phyloP scores from a whole-genome alignment of 164 flowering plant genomes.

The Houttuynia cordata region DNA sequence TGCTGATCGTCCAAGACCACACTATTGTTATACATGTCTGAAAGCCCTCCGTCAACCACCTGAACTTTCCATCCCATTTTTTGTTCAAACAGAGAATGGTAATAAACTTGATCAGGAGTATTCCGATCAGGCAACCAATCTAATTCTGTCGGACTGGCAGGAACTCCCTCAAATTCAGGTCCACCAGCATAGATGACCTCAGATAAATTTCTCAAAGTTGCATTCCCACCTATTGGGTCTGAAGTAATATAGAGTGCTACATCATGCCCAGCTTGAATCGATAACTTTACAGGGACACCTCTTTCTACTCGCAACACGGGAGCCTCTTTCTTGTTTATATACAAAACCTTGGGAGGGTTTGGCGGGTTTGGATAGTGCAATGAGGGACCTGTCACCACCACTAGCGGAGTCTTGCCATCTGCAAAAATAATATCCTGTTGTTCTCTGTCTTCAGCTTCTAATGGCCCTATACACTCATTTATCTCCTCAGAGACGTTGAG shows the following conservation, averaged over 20 bases:
- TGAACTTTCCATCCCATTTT: slow-evolving; percentile 98
- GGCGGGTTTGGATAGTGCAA: slow-evolving; percentile 87
- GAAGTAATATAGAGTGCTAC: slow-evolving; percentile 89
- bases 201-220: slow-evolving; percentile 57
- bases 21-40: slow-evolving; percentile 92
- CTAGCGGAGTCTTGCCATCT: slow-evolving; percentile 58
- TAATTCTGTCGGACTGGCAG: slow-evolving; percentile 70
- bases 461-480: slow-evolving; percentile 80
- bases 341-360: slow-evolving; percentile 71
- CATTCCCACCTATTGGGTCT: slow-evolving; percentile 87
- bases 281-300: slow-evolving; percentile 86
- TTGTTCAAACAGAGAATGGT: slow-evolving; percentile 56
- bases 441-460: slow-evolving; percentile 77
- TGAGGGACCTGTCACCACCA: slow-evolving; percentile 54
- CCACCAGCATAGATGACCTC: slow-evolving; percentile 90
- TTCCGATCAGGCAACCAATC: slow-evolving; percentile 84
- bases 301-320: slow-evolving; percentile 87
- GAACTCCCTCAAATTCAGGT: slow-evolving; percentile 75
- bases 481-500: slow-evolving; percentile 64
- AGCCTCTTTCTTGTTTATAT: slow-evolving; percentile 86
- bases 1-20: slow-evolving; percentile 94
- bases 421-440: slow-evolving; percentile 82
- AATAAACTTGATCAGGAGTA: slow-evolving; percentile 86
- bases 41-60: slow-evolving; percentile 94
- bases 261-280: slow-evolving; percentile 93